Conservation (phyloP, 495 filamentous ascomycete genomes). For the Penicillium pancosmium region DNA sequence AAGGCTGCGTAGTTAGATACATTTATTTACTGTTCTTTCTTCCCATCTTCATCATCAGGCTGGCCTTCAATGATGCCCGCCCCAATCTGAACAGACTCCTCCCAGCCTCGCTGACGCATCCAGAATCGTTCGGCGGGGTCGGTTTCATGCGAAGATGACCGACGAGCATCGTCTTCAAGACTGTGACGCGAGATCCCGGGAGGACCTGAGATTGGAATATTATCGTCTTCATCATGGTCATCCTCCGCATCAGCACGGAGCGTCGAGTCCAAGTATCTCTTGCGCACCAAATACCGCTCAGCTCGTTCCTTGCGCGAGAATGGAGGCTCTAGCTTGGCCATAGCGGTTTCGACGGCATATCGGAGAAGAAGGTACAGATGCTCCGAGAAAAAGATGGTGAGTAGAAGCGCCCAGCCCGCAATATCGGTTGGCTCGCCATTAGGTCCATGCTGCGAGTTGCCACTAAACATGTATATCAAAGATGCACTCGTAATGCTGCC, state of each 20-base stretch:
- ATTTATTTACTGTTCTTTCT: constrained; percentile 58
- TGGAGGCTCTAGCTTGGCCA: constrained; percentile 81
- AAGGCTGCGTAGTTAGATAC: neutral
- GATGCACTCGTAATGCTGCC: constrained; percentile 85
- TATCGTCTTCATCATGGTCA: constrained; percentile 20
- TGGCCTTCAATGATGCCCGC: constrained; percentile 56
- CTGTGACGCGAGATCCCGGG: constrained; percentile 43
- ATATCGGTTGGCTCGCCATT: constrained; percentile 63
- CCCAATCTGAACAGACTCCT: constrained; percentile 62
- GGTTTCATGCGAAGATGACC: constrained; percentile 49
- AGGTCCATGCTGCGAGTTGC: constrained; percentile 58
- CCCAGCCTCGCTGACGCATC: constrained; percentile 64
- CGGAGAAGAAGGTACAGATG: constrained; percentile 80
- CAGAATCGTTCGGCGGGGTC: constrained; percentile 70
- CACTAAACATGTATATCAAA: constrained; percentile 82
- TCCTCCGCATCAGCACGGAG: constrained; percentile 36
- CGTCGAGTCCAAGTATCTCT: constrained; percentile 63
- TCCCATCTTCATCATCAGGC: constrained; percentile 41
- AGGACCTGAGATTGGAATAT: constrained; percentile 17
- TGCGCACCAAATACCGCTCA: constrained; percentile 73
- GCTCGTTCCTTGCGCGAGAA: constrained; percentile 79
- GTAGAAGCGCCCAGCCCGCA: constrained; percentile 76
- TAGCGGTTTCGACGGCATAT: constrained; percentile 65
- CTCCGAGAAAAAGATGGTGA: constrained; percentile 85
- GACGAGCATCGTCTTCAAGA: constrained; percentile 72